Conservation (phyloP, 805 yeast genomes). For the Hyphopichia homilentoma region DNA sequence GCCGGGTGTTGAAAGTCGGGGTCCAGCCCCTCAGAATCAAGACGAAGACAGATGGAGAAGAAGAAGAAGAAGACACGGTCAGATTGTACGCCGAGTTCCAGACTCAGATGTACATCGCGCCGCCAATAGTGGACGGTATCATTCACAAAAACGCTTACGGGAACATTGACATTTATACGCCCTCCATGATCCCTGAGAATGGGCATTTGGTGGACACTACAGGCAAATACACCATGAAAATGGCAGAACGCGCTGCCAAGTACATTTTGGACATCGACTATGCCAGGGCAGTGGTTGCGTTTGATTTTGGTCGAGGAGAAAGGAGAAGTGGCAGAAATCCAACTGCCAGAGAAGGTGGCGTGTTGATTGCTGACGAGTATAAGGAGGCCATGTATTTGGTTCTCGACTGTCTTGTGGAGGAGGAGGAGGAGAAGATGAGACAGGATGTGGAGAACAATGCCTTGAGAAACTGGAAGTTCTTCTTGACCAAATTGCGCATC, state of each 20-base stretch:
- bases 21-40: slow-evolving; percentile 57
- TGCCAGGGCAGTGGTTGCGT: slow-evolving; percentile 85
- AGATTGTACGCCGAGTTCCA: slow-evolving; percentile 75
- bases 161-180: slow-evolving; percentile 75
- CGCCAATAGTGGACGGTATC: slow-evolving; percentile 59
- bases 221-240: slow-evolving; percentile 31
- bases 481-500: slow-evolving; percentile 49
- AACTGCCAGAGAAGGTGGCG: slow-evolving; percentile 68
- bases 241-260: slow-evolving; percentile 68
- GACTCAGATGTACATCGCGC: slow-evolving; percentile 68
- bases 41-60: slow-evolving; percentile 32
- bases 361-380: slow-evolving; percentile 63
- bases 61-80: slow-evolving; percentile 50
- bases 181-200: slow-evolving; percentile 80
- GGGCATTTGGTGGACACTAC: slow-evolving; percentile 50
- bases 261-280: slow-evolving; percentile 61
- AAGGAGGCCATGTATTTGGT: slow-evolving; percentile 57
- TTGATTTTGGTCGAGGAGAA: slow-evolving; percentile 53
- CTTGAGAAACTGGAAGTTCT: slow-evolving; percentile 50
- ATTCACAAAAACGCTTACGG: slow-evolving; percentile 78
- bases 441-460: slow-evolving; percentile 46
- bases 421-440: slow-evolving; percentile 44
- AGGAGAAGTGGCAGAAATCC: slow-evolving; percentile 37
- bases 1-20: slow-evolving; percentile 71
- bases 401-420: slow-evolving; percentile 45